These are phyloP conservation scores for Botrytis sinoallii DNA, from an alignment of 2,329 filamentous ascomycete genomes.

Conservation along the genomic window DNA sequence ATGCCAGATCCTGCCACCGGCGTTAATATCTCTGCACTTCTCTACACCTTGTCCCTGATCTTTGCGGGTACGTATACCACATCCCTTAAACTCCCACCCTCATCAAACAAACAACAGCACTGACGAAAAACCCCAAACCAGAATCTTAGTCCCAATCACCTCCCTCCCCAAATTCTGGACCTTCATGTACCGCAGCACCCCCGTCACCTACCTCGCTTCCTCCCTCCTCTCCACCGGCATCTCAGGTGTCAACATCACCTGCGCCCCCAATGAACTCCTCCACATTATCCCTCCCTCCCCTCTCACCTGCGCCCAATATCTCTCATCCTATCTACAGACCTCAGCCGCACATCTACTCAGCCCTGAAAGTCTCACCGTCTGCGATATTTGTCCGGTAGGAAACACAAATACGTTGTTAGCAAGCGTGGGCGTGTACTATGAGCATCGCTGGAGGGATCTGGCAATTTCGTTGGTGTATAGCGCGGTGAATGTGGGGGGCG, in stretches of 20 bases:
- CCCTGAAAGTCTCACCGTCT: conserved; percentile 53
- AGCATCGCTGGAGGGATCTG: conserved; percentile 64
- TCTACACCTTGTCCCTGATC: neutral
- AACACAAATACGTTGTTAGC: conserved; percentile 58
- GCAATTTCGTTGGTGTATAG: conserved; percentile 47
- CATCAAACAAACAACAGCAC: neutral
- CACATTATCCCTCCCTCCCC: conserved; percentile 53
- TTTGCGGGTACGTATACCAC: neutral
- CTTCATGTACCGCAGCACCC: conserved; percentile 74
- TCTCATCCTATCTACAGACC: conserved; percentile 47
- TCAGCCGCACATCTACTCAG: conserved; percentile 51
- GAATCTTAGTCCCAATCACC: neutral
- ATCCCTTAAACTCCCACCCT: neutral
- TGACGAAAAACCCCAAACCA: neutral
- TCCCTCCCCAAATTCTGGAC: neutral
- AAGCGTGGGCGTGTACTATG: conserved; percentile 58
- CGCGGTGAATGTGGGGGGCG: conserved; percentile 51
- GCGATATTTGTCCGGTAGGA: conserved; percentile 60
- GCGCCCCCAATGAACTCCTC: conserved; percentile 65
- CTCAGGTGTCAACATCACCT: conserved; percentile 61
- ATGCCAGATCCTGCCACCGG: neutral
- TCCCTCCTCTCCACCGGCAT: conserved; percentile 68
- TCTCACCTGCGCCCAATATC: conserved; percentile 42
- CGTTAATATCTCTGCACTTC: neutral
- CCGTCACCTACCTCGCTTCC: conserved; percentile 77